These are phyloP conservation scores for Cryphonectria naterciae DNA, from an alignment of 2,329 filamentous ascomycete species.

Conservation along the genomic window DNA sequence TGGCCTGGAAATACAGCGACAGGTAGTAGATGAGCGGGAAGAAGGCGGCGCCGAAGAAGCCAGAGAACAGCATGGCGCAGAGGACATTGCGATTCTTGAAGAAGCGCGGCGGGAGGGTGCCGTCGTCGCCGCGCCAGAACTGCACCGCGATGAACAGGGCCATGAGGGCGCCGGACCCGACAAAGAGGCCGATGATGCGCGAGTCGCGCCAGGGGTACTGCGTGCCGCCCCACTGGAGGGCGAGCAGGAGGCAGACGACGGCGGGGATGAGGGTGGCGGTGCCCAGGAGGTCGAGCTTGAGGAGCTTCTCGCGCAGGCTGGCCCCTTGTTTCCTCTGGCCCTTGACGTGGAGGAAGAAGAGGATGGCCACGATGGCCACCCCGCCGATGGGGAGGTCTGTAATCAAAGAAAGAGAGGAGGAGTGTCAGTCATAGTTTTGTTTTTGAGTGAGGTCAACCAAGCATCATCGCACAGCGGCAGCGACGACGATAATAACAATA, in stretches of 20 bases:
- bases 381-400: slow-evolving; percentile 47
- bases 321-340: slow-evolving; percentile 37
- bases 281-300: slow-evolving; percentile 54
- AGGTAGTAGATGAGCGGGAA: slow-evolving; percentile 59
- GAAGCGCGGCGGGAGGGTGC: slow-evolving; percentile 53
- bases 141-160: slow-evolving; percentile 52
- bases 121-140: slow-evolving; percentile 51
- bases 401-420: too few relatives aligned
- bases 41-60: slow-evolving; percentile 56
- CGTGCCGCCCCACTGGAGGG: slow-evolving; percentile 61
- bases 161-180: slow-evolving; percentile 51
- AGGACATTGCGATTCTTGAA: slow-evolving; percentile 49
- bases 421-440: too few relatives aligned
- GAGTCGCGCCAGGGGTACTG: slow-evolving; percentile 54
- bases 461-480: too few relatives aligned
- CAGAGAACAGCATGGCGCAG: slow-evolving; percentile 46
- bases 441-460: too few relatives aligned
- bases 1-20: slow-evolving; percentile 58
- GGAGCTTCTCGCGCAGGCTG: slow-evolving; percentile 43
- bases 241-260: slow-evolving; percentile 57
- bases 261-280: slow-evolving; percentile 55
- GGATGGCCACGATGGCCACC: slow-evolving; percentile 52
- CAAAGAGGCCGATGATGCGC: slow-evolving; percentile 55
- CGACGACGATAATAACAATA: too few relatives aligned
- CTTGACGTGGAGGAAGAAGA: slow-evolving; percentile 50